Percentiles rank a stretch among this genome's conserved stretches.
Conservation (phyloP, 495 filamentous ascomycete species). For the Aspergillus funiculosus region DNA sequence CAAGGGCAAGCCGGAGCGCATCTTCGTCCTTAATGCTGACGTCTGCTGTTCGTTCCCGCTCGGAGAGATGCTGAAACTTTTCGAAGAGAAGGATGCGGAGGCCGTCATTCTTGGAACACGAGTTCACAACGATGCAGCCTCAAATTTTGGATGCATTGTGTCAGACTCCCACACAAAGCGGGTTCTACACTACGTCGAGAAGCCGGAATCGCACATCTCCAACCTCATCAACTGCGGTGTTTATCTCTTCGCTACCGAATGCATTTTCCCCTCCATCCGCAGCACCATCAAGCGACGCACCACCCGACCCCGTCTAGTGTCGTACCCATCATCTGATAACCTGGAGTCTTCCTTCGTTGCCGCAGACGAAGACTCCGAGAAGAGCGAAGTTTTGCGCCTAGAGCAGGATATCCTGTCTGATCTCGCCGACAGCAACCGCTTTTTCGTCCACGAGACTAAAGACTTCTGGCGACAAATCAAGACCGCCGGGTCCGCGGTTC, state of each 20-base stretch:
- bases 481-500: slow-evolving; percentile 94
- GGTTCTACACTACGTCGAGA: slow-evolving; percentile 98
- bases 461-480: slow-evolving; percentile 99
- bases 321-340: slow-evolving; percentile 93
- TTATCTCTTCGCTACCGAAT: slow-evolving; percentile 92
- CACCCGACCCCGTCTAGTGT: slow-evolving; percentile 82
- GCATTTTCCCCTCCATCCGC: slow-evolving; percentile 93
- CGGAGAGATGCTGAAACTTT: slow-evolving; percentile 87
- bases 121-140: slow-evolving; percentile 85
- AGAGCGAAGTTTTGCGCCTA: slow-evolving; percentile 85
- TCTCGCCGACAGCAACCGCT: slow-evolving; percentile 94
- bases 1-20: slow-evolving; percentile 87
- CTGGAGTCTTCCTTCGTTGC: slow-evolving; percentile 73
- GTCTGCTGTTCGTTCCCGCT: slow-evolving; percentile 99
- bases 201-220: slow-evolving; percentile 96
- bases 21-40: slow-evolving; percentile 97
- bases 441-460: slow-evolving; percentile 97
- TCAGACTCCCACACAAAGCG: slow-evolving; percentile 91
- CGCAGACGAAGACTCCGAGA: slow-evolving; percentile 67
- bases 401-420: slow-evolving; percentile 98
- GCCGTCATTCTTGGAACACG: slow-evolving; percentile 94
- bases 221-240: slow-evolving; percentile 99
- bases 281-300: slow-evolving; percentile 93
- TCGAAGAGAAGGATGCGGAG: slow-evolving; percentile 93
- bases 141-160: slow-evolving; percentile 97